phyloP scores from a whole-genome alignment of 768 basidiomycete genomes.

The Boletus sp. region DNA sequence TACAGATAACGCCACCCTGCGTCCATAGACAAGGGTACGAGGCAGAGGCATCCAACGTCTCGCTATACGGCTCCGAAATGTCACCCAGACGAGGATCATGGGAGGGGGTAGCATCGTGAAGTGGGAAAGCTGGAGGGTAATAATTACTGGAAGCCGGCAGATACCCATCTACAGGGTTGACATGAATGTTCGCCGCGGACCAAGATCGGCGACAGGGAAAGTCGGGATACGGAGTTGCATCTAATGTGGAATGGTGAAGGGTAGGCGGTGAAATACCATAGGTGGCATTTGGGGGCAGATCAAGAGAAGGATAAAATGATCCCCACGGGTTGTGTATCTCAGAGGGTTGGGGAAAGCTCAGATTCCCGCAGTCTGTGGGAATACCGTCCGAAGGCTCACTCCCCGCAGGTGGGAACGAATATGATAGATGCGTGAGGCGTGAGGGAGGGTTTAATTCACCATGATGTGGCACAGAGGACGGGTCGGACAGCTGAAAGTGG shows the following conservation, averaged over 20 bases:
- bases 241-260: neutral
- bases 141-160: neutral
- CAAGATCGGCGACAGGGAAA: neutral
- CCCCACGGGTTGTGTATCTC: conserved; percentile 8
- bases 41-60: neutral
- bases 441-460: neutral
- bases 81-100: neutral
- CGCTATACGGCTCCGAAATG: conserved; percentile 1
- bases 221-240: neutral
- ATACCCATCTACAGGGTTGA: neutral
- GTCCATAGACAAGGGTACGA: conserved; percentile 21
- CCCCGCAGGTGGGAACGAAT: neutral
- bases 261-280: neutral
- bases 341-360: neutral
- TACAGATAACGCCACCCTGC: conserved; percentile 10
- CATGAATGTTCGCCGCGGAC: neutral
- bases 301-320: neutral
- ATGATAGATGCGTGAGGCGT: neutral
- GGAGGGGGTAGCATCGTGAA: neutral
- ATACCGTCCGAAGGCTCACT: neutral
- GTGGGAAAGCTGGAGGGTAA: neutral
- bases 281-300: neutral
- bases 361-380: neutral
- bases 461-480: neutral
- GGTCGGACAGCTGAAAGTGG: neutral